phyloP scores from a whole-genome alignment of 2,329 filamentous ascomycete species.

The Talaromyces sp. region DNA sequence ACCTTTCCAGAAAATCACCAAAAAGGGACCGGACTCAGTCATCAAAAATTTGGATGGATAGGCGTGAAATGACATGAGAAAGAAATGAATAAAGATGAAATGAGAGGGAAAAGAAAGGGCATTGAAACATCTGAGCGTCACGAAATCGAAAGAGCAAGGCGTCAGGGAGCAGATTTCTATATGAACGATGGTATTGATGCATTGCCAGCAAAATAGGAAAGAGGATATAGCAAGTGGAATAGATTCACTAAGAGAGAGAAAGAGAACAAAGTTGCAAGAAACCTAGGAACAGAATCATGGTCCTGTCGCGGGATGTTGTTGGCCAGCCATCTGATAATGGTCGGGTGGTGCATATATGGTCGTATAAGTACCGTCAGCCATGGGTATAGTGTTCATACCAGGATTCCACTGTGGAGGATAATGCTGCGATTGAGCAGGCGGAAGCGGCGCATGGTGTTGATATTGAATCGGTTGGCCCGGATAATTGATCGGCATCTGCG shows the following conservation, averaged over 20 bases:
- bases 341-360: conserved; percentile 27
- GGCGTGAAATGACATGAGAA: background rate
- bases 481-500: conserved; percentile 28
- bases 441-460: conserved; percentile 15
- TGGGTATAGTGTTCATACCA: conserved; percentile 17
- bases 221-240: background rate
- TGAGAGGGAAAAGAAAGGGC: background rate
- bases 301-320: conserved; percentile 24
- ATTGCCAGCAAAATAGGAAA: background rate
- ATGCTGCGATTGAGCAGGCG: conserved; percentile 22
- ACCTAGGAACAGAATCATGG: conserved; percentile 6
- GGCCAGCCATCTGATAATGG: conserved; percentile 15
- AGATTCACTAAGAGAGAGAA: background rate
- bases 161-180: background rate
- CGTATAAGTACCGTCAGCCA: conserved; percentile 33
- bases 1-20: background rate
- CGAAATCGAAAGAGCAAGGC: background rate
- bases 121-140: background rate
- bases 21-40: background rate
- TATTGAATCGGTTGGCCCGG: conserved; percentile 12
- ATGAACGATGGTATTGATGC: background rate
- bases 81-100: background rate
- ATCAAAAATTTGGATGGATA: background rate
- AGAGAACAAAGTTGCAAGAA: background rate
- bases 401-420: conserved; percentile 21